Base-by-base conservation (phyloP, 2,329 filamentous ascomycete species). In the Hirsutella rhossiliensis region DNA sequence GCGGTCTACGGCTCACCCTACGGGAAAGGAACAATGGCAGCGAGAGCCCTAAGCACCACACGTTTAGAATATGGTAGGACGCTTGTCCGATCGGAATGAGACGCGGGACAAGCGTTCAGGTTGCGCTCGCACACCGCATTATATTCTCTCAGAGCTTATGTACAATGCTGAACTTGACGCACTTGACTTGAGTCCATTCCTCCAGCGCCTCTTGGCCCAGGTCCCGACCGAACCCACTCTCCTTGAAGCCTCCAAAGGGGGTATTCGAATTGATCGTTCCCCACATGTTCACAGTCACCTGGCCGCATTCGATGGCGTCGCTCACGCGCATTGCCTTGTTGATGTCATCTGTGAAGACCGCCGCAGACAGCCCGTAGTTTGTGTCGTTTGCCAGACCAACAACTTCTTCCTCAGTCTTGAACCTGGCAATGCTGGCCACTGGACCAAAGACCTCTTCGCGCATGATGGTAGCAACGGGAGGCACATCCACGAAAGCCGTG, bases 231-330 rank as follows among this genome's bases (percentile, higher is more conserved):
- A 59, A 59, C 0, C 61, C 59, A 6, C 55, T 58, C 44, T 61
- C 52, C 45, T 63, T 63, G 5, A 61, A 50, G 9, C 61, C 60
- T 0, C 61, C 61, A 48, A 63, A 63, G 0, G 60, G 60, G 3
- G 56, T 50, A 15, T 56, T 57, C 0, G 53, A 51, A 38, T 51
- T 51, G 6, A 54, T 40, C 17, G 49, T 50, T 17, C 56, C 56
- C 48, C 54, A 56, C 0, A 50, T 50, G 53, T 82, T 81, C 28
- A 80, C 72, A 41, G 77, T 79, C 2, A 84, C 71, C 77, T 83
- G 82, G 5, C 80, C 80, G 0, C 79, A 73, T 49, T 84, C 76
- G 34, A 84, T 60, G 1, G 62, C 65, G 50, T 71, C 67, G 2
- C 67, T 62, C 2, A 75, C 62, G 23, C 69, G 59, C 43, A 54